A percentile compares a stretch with the other conserved stretches of the same genome.
Evolutionary conservation across 495 filamentous ascomycete genomes (phyloP).

Genomic region (Hypoxylon fuscum): DNA sequence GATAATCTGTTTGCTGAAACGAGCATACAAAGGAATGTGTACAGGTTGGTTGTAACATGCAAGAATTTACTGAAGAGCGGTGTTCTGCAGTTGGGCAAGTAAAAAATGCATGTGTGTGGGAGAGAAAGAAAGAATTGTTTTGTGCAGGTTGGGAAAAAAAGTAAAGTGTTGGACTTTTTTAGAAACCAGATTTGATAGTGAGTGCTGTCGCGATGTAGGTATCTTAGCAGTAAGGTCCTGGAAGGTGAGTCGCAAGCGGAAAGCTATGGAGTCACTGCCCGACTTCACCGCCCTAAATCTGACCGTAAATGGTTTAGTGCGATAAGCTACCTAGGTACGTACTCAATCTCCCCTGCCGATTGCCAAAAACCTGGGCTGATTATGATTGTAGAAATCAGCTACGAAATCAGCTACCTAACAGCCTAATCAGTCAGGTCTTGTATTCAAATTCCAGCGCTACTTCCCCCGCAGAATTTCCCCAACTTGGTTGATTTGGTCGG

Average conservation of each 20-base stretch:
- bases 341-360: neutral
- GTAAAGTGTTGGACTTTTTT: neutral
- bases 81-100: neutral
- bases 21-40: constrained; percentile 18
- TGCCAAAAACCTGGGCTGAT: neutral
- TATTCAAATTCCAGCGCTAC: neutral
- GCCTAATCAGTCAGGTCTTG: too few species aligned
- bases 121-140: too few species aligned
- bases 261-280: constrained; percentile 24
- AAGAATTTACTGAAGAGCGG: neutral
- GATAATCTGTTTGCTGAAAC: constrained; percentile 5
- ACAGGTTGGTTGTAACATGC: constrained; percentile 1
- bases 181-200: constrained; percentile 10
- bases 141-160: too few species aligned
- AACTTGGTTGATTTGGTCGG: too few species aligned
- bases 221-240: constrained; percentile 1
- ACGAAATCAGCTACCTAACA: too few species aligned
- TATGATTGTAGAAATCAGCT: too few species aligned
- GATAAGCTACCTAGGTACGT: neutral
- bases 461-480: neutral
- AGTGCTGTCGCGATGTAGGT: constrained; percentile 27
- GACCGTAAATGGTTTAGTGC: constrained; percentile 23
- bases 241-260: constrained; percentile 32
- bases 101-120: constrained; percentile 1
- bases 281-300: constrained; percentile 25